Evolutionary conservation across 805 yeast genomes (phyloP).

Genomic region (Wickerhamiella brachini): DNA sequence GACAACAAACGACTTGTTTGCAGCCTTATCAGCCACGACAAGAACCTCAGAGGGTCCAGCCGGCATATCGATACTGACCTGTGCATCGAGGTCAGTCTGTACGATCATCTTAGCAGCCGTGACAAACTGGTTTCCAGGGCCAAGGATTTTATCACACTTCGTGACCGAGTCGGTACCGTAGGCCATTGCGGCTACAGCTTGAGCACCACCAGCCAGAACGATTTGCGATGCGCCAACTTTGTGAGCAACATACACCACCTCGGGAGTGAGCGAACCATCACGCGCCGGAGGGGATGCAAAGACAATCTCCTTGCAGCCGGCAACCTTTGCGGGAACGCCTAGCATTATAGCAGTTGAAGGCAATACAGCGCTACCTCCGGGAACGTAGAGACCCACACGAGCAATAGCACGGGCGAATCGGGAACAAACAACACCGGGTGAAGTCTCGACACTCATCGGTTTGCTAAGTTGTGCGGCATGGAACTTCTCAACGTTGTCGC

Average conservation of each 20-base stretch:
- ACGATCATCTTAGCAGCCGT: slow-evolving; percentile 98
- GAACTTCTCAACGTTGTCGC: slow-evolving; percentile 77
- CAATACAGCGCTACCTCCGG: slow-evolving; percentile 97
- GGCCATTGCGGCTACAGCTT: slow-evolving; percentile 98
- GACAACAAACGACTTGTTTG: slow-evolving; percentile 96
- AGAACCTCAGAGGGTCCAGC: slow-evolving; percentile 98
- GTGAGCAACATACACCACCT: slow-evolving; percentile 93
- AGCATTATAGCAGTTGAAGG: slow-evolving; percentile 97
- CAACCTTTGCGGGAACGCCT: slow-evolving; percentile 97
- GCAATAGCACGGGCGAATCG: slow-evolving; percentile 93
- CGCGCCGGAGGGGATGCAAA: slow-evolving; percentile 92
- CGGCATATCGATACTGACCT: slow-evolving; percentile 97
- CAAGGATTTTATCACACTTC: slow-evolving; percentile 91
- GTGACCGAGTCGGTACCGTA: slow-evolving; percentile 90
- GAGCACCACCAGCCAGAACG: slow-evolving; percentile 97
- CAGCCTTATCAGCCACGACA: slow-evolving; percentile 74
- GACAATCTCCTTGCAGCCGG: slow-evolving; percentile 85
- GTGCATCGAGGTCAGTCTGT: slow-evolving; percentile 86
- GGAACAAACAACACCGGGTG: slow-evolving; percentile 87
- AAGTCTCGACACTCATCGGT: slow-evolving; percentile 70
- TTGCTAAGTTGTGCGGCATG: slow-evolving; percentile 80
- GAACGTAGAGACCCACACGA: slow-evolving; percentile 88
- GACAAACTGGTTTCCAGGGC: slow-evolving; percentile 98
- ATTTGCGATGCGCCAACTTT: slow-evolving; percentile 85
- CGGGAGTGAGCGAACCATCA: slow-evolving; percentile 90